Percentiles rank a stretch among this genome's conserved stretches.
These are phyloP conservation scores for Malus domestica DNA, from an alignment of 306 rosid genomes.

Conservation along the genomic window DNA sequence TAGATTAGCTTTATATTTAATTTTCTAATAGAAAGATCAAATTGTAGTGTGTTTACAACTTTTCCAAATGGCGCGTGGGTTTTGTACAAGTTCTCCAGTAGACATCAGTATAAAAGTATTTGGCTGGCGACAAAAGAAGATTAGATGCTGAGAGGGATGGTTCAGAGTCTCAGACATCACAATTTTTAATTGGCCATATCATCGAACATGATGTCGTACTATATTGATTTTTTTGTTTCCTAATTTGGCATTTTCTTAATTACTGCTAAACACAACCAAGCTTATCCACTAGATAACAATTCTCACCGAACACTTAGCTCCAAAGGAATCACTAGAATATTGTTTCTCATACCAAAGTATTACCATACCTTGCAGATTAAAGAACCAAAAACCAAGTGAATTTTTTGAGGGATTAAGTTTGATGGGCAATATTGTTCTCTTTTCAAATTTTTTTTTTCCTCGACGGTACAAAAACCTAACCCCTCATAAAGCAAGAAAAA, in stretches of 20 bases:
- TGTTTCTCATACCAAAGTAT: neutral
- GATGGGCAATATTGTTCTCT: no score
- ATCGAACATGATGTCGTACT: neutral
- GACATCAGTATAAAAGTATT: neutral
- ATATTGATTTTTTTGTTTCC: neutral
- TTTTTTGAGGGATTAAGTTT: neutral
- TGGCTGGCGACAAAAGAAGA: neutral
- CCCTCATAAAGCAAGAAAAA: no score
- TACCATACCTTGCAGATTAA: neutral
- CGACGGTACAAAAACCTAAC: no score
- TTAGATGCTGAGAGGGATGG: neutral
- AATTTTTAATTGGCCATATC: neutral
- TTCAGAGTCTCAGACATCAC: neutral
- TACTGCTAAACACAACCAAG: neutral
- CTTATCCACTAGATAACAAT: constrained; percentile 11
- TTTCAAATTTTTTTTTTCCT: no score
- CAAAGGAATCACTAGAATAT: neutral
- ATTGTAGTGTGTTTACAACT: neutral
- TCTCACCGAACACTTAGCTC: constrained; percentile 13
- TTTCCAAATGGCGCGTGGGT: neutral
- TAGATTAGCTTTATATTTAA: no score
- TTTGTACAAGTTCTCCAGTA: no score
- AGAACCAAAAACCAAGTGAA: neutral
- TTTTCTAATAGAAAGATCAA: neutral
- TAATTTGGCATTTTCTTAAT: constrained; percentile 27